phyloP scores from a whole-genome alignment of 2,329 filamentous ascomycete genomes.

The Fusarium clavum region DNA sequence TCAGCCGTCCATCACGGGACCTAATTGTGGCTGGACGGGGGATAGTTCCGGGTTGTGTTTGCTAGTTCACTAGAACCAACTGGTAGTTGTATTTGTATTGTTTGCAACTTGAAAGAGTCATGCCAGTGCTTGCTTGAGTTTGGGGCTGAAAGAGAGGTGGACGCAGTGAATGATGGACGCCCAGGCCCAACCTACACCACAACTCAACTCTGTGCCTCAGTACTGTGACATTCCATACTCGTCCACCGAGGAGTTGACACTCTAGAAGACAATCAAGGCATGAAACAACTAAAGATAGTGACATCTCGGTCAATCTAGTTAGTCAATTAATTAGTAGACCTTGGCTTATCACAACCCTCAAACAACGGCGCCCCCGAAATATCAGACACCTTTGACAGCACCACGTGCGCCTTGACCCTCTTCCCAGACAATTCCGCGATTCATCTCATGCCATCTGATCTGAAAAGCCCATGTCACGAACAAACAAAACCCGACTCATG shows the following conservation, averaged over 20 bases:
- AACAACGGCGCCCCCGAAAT: constrained; percentile 12
- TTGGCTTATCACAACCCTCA: constrained; percentile 2
- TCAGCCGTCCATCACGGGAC: constrained; percentile 38
- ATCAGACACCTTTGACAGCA: constrained; percentile 19
- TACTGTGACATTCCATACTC: constrained; percentile 1
- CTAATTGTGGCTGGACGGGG: constrained; percentile 30
- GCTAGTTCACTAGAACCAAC: not conserved
- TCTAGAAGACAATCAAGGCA: not conserved
- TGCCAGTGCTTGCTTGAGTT: not conserved
- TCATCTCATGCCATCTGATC: constrained; percentile 16
- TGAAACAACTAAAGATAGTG: constrained; percentile 18
- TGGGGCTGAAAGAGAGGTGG: not conserved
- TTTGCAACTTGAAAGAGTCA: constrained; percentile 22
- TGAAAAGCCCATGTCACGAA: not conserved
- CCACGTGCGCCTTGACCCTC: constrained; percentile 40
- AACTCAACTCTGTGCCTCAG: not conserved
- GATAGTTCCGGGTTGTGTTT: constrained; percentile 18
- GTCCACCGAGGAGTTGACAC: not conserved
- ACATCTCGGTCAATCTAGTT: constrained; percentile 26
- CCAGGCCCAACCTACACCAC: not conserved
- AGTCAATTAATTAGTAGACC: constrained; percentile 4
- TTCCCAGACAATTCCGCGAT: constrained; percentile 1
- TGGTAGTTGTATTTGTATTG: not conserved
- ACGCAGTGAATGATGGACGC: not conserved
- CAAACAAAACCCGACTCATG: constrained; percentile 31